Evolutionary conservation across 768 basidiomycete genomes (phyloP), one percentile per base, ranked within the genome.

Genomic region (Mycena capillaripes): DNA sequence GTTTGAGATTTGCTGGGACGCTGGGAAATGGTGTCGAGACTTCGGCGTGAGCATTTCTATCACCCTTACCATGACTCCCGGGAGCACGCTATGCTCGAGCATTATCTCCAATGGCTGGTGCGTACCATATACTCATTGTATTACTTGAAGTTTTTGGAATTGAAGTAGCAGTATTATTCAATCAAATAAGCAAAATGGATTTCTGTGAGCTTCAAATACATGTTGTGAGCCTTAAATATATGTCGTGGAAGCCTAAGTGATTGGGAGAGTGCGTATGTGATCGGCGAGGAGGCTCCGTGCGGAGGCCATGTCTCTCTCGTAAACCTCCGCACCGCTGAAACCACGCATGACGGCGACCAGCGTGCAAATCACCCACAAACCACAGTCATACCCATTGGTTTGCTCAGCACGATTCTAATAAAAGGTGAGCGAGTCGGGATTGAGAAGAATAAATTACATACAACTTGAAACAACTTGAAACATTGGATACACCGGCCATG

Each of bases 61-160:
- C 52, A 53, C 9, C 48, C 25, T 2, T 50, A 10, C 25, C 48
- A 27, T 19, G 10, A 50, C 23, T 57, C 53, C n/a, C 40, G 55
- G 1, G 55, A 66, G 42, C n/a, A 34, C 11, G 38, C 65, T 0
- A 66, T 66, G 65, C 42, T 40, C 12, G 12, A 30, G 2, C 30
- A 44, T 5, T 53, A 19, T 12, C 8, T 29, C 14, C 52, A 53
- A 17, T 53, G 52, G 52, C 52, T 14, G 1, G 65, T 42, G 1
- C 40, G 65, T 34, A 57, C 40, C 30, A 66, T 66, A 14, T 66
- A 29, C 19, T 42, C 44, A 16, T 12, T 67, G 8, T 67, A 67
- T 29, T 38, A 67, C 16, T 29, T 58, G 5, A 67, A 67, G 21
- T 67, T 67, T 17, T 5, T 67, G 2, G 30, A 56, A 3, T 59